phyloP scores from a whole-genome alignment of 225 moss, liverwort and hornwort species.

The Antitrichia curtipendula region DNA sequence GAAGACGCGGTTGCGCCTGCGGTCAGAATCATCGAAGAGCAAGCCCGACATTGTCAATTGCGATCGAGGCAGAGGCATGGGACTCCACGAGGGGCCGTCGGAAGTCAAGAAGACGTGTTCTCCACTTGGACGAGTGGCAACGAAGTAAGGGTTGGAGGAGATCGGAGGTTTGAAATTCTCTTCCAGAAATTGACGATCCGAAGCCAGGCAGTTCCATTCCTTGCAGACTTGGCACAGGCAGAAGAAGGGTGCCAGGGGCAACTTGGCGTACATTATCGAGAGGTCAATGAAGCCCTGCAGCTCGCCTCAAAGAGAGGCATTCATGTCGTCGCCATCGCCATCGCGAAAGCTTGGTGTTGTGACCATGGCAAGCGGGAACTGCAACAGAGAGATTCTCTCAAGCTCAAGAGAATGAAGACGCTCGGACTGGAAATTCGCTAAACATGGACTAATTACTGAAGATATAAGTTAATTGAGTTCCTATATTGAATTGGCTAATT shows the following conservation, averaged over 20 bases:
- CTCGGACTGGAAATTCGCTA: too few relatives aligned
- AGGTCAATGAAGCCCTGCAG: not conserved
- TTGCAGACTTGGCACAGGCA: not conserved
- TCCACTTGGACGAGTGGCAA: not conserved
- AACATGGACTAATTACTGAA: too few relatives aligned
- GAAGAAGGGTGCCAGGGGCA: not conserved
- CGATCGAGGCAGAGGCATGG: not conserved
- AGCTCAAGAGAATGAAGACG: too few relatives aligned
- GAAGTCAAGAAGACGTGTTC: not conserved
- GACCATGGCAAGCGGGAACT: too few relatives aligned
- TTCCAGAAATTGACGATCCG: not conserved
- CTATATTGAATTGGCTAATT: not conserved
- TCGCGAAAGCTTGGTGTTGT: too few relatives aligned
- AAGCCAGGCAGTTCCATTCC: not conserved
- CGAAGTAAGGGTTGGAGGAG: not conserved
- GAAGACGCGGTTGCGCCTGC: not conserved
- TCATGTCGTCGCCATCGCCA: not conserved
- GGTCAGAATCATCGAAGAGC: not conserved
- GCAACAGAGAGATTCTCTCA: too few relatives aligned
- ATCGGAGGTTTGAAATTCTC: not conserved
- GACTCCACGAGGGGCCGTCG: not conserved
- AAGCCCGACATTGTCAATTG: not conserved
- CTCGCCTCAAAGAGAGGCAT: not conserved
- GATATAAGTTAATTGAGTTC: too few relatives aligned
- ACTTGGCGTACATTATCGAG: not conserved